Evolutionary conservation across 2,329 filamentous ascomycete species (phyloP).

Genomic region (Basipetospora chlamydospora): DNA sequence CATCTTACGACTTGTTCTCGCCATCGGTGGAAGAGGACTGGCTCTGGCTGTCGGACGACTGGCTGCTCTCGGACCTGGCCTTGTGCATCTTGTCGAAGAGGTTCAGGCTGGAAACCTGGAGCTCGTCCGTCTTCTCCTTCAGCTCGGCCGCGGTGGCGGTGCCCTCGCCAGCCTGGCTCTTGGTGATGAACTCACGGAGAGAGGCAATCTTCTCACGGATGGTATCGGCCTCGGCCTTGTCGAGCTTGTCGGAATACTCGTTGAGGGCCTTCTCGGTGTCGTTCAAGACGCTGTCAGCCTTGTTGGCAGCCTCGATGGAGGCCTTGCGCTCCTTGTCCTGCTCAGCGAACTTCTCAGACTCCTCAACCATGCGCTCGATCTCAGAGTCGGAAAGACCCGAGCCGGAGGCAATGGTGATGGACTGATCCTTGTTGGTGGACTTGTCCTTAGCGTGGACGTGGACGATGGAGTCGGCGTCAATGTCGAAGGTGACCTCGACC

Average conservation of each 20-base stretch:
- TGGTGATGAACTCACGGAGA: conserved; percentile 80
- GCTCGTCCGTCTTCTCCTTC: conserved; percentile 93
- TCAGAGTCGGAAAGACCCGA: conserved; percentile 90
- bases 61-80: conserved; percentile 58
- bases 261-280: conserved; percentile 97
- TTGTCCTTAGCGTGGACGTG: conserved; percentile 98
- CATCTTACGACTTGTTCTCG: conserved; percentile 59
- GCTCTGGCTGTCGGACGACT: conserved; percentile 28
- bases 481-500: conserved; percentile 96
- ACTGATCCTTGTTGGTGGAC: conserved; percentile 98
- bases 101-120: conserved; percentile 88
- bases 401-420: conserved; percentile 95
- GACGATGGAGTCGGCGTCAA: conserved; percentile 94
- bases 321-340: conserved; percentile 92
- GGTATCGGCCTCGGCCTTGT: conserved; percentile 86
- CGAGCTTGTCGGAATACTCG: conserved; percentile 89
- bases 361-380: conserved; percentile 95
- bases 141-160: conserved; percentile 77
- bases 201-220: conserved; percentile 86
- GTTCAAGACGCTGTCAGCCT: conserved; percentile 87
- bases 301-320: conserved; percentile 92
- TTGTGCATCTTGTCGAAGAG: conserved; percentile 99
- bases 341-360: conserved; percentile 94
- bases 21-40: conserved; percentile 37
- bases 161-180: conserved; percentile 88